These are phyloP conservation scores for Neurospora africana DNA, from an alignment of 495 filamentous ascomycete genomes.

Conservation along the genomic window DNA sequence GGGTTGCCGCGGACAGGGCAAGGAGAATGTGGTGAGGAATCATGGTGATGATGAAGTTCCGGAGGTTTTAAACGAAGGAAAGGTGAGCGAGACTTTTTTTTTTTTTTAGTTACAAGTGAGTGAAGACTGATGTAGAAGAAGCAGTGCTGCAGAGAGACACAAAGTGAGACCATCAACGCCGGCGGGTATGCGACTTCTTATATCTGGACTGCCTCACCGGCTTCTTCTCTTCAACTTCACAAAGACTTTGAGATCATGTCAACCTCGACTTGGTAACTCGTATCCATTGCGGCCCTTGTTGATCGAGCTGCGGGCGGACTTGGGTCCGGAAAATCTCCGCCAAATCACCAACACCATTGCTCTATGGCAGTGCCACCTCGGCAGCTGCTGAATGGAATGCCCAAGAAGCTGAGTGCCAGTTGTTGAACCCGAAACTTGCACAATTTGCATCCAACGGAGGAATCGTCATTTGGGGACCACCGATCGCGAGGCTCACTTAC, in stretches of 20 bases:
- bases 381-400: neutral
- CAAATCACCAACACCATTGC: neutral
- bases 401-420: neutral
- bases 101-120: neutral
- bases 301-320: neutral
- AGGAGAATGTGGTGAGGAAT: neutral
- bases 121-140: neutral
- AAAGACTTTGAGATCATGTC: neutral
- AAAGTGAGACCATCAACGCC: neutral
- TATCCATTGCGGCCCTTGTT: neutral
- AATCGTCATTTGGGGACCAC: neutral
- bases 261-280: neutral
- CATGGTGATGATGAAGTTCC: neutral
- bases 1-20: neutral
- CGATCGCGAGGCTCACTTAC: neutral
- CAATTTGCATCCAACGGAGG: neutral
- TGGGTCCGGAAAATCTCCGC: neutral
- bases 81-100: neutral
- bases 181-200: neutral
- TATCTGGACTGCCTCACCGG: neutral
- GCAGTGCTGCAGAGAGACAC: neutral
- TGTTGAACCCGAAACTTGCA: neutral
- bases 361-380: neutral
- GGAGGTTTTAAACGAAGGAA: neutral
- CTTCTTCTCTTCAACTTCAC: neutral